Base-by-base conservation (phyloP, 805 yeast genomes). In the Myxozyma geophila region DNA sequence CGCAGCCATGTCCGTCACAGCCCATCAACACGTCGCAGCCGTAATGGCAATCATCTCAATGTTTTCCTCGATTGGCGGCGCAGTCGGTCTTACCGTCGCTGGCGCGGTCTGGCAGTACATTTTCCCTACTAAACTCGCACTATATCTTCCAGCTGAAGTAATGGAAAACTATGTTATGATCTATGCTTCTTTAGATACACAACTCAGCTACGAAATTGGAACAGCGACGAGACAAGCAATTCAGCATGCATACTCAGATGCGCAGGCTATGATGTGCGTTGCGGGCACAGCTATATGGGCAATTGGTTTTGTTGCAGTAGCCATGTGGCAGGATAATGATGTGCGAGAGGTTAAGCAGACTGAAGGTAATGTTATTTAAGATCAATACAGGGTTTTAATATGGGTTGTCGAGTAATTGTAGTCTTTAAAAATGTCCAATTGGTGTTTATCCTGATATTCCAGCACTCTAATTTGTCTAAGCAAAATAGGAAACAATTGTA, bases 21-120 rank as follows among this genome's bases (percentile, higher is more conserved):
- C 76, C 67, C 88, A 83, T 73, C 84, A 84, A 70, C 77, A 81
- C 72, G 82, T 84, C 83, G 87, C 88, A 15, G 79, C 81, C 53
- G 79, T 81, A 19, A 78, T 82, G 46, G 79, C 88, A 1, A 71
- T 84, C 49, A 80, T 80, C 73, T 76, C 80, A 67, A 78, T 87
- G 10, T 72, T 81, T 28, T 83, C 83, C 71, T 79, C 80, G 66
- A 76, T 86, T 58, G 89, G 90, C 10, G 75, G 83, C 10, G 87
- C 88, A 15, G 69, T 85, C 57, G 90, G 89, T 36, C 72, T 80
- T 36, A 74, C 86, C 40, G 79, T 86, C 43, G 78, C 87, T 19
- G 87, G 87, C 69, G 88, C 89, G 36, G 78, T 86, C 55, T 85
- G 88, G 88, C 80, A 85, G 10, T 54, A 72, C 62, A 67, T 66